These are phyloP conservation scores for Urostyla sp. DNA, from an alignment of 73 alveolate genomes.

Conservation along the genomic window DNA sequence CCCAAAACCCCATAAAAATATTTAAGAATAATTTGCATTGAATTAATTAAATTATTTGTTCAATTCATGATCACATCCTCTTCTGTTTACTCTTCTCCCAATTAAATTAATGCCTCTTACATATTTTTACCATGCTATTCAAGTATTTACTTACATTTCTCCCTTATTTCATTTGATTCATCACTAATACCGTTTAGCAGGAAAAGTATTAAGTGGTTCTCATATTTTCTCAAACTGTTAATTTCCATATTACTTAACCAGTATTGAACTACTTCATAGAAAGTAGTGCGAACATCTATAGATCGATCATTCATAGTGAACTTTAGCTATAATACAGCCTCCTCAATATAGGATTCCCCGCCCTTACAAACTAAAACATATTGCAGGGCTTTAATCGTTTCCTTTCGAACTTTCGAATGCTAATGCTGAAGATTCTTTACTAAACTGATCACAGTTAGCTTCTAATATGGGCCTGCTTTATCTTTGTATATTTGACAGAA, in stretches of 20 bases:
- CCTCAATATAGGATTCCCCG: conserved; percentile 68
- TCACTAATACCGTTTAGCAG: conserved; percentile 64
- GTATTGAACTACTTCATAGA: conserved; percentile 29
- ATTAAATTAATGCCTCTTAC: conserved; percentile 61
- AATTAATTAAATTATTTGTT: background rate
- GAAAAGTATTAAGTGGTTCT: conserved; percentile 40
- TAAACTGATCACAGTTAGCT: conserved; percentile 22
- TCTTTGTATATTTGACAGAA: conserved; percentile 18
- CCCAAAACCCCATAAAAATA: conserved; percentile 9
- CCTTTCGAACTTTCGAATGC: conserved; percentile 68
- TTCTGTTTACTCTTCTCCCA: conserved; percentile 69
- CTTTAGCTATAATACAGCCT: conserved; percentile 59
- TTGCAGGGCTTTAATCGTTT: conserved; percentile 37
- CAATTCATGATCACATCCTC: too few species aligned
- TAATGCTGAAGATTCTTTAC: conserved; percentile 59
- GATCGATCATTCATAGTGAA: conserved; percentile 64
- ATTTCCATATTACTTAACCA: conserved; percentile 57
- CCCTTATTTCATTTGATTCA: conserved; percentile 26
- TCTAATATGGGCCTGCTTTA: conserved; percentile 52
- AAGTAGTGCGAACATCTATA: conserved; percentile 52
- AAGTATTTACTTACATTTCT: conserved; percentile 20
- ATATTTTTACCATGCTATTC: conserved; percentile 71
- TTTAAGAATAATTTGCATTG: too few species aligned
- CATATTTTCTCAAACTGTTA: conserved; percentile 39
- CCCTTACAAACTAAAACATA: conserved; percentile 52